These are phyloP conservation scores for Murraya koenigii DNA, from an alignment of 345 rosid genomes.

Conservation along the genomic window DNA sequence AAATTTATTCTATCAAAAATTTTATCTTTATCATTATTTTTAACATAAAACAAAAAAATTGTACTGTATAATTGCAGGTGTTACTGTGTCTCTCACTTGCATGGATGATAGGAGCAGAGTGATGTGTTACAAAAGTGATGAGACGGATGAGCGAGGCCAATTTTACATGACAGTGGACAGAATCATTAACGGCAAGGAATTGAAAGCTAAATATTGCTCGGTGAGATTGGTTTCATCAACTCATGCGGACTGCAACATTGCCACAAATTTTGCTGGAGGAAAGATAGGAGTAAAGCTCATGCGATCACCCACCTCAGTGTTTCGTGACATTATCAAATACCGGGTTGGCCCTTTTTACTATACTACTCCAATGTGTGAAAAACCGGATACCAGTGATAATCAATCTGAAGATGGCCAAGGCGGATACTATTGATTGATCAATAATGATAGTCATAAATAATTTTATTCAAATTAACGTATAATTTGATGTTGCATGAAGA, in stretches of 20 bases:
- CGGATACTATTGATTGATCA: constrained; percentile 21
- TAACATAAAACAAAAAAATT: not conserved
- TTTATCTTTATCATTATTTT: no score
- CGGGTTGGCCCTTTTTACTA: constrained; percentile 51
- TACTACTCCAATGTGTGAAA: constrained; percentile 69
- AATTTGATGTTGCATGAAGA: no score
- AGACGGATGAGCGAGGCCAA: constrained; percentile 56
- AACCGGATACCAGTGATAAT: constrained; percentile 33
- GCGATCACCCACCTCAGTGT: constrained; percentile 36
- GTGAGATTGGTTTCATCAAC: constrained; percentile 73
- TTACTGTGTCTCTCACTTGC: constrained; percentile 60
- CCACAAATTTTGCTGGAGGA: constrained; percentile 67
- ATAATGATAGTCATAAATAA: no score
- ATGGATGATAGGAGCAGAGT: constrained; percentile 69
- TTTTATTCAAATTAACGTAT: no score
- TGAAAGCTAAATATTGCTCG: constrained; percentile 42
- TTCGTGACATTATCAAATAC: constrained; percentile 44
- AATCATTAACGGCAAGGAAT: constrained; percentile 42
- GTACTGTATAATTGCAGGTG: constrained; percentile 34
- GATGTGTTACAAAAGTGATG: constrained; percentile 55
- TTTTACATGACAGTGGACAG: constrained; percentile 45
- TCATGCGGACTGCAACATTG: constrained; percentile 49
- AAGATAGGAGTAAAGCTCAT: constrained; percentile 51
- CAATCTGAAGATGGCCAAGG: constrained; percentile 13
- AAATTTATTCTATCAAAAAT: no score